Conservation (phyloP, 108 stramenopile genomes). For the Skeletonema marinoi region DNA sequence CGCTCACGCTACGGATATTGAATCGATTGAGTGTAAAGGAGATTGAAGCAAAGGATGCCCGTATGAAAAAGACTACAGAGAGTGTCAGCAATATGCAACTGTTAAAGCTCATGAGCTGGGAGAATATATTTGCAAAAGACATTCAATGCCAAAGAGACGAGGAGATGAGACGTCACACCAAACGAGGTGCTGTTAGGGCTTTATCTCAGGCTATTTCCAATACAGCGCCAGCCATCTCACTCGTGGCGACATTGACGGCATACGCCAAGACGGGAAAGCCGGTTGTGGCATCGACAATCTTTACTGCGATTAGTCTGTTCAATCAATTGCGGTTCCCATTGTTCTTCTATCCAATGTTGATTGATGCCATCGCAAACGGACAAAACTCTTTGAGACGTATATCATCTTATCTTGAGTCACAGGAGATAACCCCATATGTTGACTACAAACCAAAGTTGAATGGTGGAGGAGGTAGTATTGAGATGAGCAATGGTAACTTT, state of each 20-base stretch:
- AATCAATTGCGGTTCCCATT: conserved; percentile 93
- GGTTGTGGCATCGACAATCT: conserved; percentile 82
- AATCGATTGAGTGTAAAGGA: conserved; percentile 64
- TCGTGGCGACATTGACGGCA: conserved; percentile 74
- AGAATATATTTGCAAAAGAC: conserved; percentile 61
- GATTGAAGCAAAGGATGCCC: conserved; percentile 70
- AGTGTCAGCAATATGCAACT: conserved; percentile 81
- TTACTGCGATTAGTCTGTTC: conserved; percentile 92
- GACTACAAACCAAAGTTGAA: conserved; percentile 31
- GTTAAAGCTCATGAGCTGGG: conserved; percentile 77
- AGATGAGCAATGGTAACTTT: conserved; percentile 74
- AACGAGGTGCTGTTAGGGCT: conserved; percentile 65
- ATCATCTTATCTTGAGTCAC: conserved; percentile 60
- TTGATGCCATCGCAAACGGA: conserved; percentile 78
- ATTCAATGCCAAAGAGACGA: conserved; percentile 57
- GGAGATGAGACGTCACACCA: conserved; percentile 60
- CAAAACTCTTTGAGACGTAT: conserved; percentile 68
- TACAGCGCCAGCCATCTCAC: conserved; percentile 69
- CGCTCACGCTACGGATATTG: conserved; percentile 59
- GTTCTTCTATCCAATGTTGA: conserved; percentile 86
- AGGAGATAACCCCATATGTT: conserved; percentile 75
- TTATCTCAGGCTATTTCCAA: conserved; percentile 72
- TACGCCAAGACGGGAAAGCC: conserved; percentile 66
- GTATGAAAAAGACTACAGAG: conserved; percentile 79
- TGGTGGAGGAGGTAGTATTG: conserved; percentile 62